Percentiles rank a stretch among this genome's conserved stretches.
Conservation (phyloP, 1,284 basidiomycete genomes). For the Ceratobasidium sp. region DNA sequence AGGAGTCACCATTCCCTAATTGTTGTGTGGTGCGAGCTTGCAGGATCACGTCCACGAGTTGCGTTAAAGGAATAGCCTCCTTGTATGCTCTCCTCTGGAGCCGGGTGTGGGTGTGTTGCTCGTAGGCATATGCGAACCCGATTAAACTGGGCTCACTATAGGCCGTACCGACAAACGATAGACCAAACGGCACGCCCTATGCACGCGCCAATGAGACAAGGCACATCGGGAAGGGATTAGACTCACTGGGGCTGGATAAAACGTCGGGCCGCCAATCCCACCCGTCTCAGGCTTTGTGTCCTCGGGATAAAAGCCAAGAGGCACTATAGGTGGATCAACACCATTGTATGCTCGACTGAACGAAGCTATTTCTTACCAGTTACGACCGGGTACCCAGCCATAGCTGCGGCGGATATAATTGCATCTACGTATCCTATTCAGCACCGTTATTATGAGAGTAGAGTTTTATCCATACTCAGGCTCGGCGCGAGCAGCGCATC, state of each 20-base stretch:
- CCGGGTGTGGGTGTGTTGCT: conserved; percentile 66
- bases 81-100: conserved; percentile 58
- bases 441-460: neutral
- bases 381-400: conserved; percentile 66
- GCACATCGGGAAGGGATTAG: too few relatives aligned
- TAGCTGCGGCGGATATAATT: conserved; percentile 49
- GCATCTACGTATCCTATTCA: neutral
- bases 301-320: conserved; percentile 23
- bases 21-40: too few relatives aligned
- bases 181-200: conserved; percentile 64
- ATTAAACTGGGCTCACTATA: conserved; percentile 67
- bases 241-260: conserved; percentile 31
- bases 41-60: conserved; percentile 59
- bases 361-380: conserved; percentile 48
- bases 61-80: conserved; percentile 65
- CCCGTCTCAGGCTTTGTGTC: neutral
- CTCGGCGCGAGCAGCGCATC: conserved; percentile 32
- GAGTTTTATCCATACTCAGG: conserved; percentile 11
- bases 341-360: neutral
- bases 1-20: too few relatives aligned
- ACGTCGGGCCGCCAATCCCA: neutral
- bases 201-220: neutral
- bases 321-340: neutral
- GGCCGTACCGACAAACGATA: conserved; percentile 69
- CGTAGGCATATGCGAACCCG: conserved; percentile 67